phyloP scores from a whole-genome alignment of 495 filamentous ascomycete species.

The Neurospora discreta region DNA sequence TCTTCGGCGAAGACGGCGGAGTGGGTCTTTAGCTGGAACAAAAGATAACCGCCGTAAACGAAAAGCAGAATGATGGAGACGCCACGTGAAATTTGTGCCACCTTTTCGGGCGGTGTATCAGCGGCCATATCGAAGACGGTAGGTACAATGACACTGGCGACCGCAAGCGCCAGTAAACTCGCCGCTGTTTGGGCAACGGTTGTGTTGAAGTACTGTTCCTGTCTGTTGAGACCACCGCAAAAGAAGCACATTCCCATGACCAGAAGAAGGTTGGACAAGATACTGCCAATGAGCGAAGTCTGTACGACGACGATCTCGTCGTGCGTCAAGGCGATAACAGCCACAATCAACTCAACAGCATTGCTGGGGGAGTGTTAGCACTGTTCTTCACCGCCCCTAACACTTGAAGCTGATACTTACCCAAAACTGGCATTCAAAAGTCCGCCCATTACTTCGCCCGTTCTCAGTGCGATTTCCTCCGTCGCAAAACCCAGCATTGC shows the following conservation, averaged over 20 bases:
- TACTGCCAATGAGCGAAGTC: slow-evolving; percentile 82
- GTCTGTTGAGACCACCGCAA: slow-evolving; percentile 67
- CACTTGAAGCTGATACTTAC: slow-evolving; percentile 31
- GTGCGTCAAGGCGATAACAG: slow-evolving; percentile 67
- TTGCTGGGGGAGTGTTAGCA: slow-evolving; percentile 41
- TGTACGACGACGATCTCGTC: slow-evolving; percentile 77
- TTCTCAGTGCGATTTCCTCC: slow-evolving; percentile 72
- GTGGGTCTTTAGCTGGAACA: slow-evolving; percentile 77
- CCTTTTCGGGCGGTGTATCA: slow-evolving; percentile 22
- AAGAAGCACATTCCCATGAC: slow-evolving; percentile 94
- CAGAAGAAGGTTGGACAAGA: slow-evolving; percentile 82
- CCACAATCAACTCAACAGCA: slow-evolving; percentile 85
- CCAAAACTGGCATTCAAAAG: slow-evolving; percentile 83
- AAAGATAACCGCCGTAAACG: slow-evolving; percentile 65
- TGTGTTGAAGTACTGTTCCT: slow-evolving; percentile 84
- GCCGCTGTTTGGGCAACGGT: slow-evolving; percentile 89
- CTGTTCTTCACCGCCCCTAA: neutral
- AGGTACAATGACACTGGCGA: slow-evolving; percentile 74
- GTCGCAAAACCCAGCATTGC: slow-evolving; percentile 84
- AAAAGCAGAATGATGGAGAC: slow-evolving; percentile 64
- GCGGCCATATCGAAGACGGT: slow-evolving; percentile 60
- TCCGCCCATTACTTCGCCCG: slow-evolving; percentile 79
- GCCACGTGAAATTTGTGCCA: slow-evolving; percentile 55
- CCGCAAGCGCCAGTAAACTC: slow-evolving; percentile 67
- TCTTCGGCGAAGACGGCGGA: slow-evolving; percentile 59